Percentiles rank a stretch among this genome's conserved stretches.
Conservation (phyloP, 306 rosid species). For the Quercus mongolica region DNA sequence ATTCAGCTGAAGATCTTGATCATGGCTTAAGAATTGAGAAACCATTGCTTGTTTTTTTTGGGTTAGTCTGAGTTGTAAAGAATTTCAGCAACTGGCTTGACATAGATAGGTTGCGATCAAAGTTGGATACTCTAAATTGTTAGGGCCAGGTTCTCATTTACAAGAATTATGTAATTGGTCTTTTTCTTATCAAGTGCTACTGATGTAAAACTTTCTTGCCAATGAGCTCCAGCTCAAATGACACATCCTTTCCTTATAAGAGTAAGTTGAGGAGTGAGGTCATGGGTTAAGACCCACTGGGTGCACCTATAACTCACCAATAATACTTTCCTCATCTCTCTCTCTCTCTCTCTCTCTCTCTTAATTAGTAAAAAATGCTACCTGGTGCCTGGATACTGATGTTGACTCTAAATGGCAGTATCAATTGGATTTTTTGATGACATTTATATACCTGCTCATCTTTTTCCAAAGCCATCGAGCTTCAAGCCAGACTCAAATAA, state of each 20-base stretch:
- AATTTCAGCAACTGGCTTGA: neutral
- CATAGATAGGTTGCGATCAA: slow-evolving; percentile 3
- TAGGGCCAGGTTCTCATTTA: neutral
- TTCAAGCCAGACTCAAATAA: slow-evolving; percentile 36
- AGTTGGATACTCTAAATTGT: neutral
- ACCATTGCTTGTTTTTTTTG: no score
- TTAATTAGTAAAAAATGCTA: neutral
- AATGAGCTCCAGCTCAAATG: no score
- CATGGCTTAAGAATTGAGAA: no score
- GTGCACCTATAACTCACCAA: no score
- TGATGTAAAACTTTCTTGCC: neutral
- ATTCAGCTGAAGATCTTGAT: no score
- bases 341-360: neutral
- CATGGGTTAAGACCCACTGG: no score
- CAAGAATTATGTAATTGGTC: neutral
- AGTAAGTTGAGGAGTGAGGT: no score
- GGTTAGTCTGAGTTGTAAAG: no score
- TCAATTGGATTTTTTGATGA: slow-evolving; percentile 87
- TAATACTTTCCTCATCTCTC: no score
- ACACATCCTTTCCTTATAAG: no score
- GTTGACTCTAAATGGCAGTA: slow-evolving; percentile 49
- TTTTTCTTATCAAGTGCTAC: neutral
- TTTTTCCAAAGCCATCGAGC: slow-evolving; percentile 51
- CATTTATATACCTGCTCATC: slow-evolving; percentile 54
- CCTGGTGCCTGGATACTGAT: slow-evolving; percentile 7